Evolutionary conservation across 2,329 filamentous ascomycete species (phyloP), one percentile per base, ranked within the genome.

Genomic region (Aspergillus candidus): DNA sequence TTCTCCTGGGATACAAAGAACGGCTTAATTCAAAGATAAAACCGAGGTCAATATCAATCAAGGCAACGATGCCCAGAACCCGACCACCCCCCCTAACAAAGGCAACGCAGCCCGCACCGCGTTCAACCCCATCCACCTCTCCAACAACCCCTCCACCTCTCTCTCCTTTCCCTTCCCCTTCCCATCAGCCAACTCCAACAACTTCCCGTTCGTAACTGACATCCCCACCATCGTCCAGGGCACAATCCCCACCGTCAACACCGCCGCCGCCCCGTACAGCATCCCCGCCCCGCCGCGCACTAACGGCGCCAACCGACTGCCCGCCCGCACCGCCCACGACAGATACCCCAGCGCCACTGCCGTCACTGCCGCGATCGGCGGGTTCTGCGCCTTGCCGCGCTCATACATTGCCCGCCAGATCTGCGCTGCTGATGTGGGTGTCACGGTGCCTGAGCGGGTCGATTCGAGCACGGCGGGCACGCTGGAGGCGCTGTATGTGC

Each of bases 181-280:
- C 4, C 35, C 33, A 11, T 44, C 29, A 10, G 55, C 57, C 31
- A 51, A 53, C n/a, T 50, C 53, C 31, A 55, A 22, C 38, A 69
- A 48, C 7, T 31, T 33, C 30, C 48, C 49, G 48, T 67, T 68
- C 17, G 59, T 60, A 11, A 44, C 33, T 1, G 27, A 29, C 60
- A 69, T 68, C 3, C 43, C 37, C 3, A 46, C 33, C 0, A 61
- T 2, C 11, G 66, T 68, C 40, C 49, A 68, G 12, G 66, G 66
- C 4, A 63, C 54, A 42, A 67, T 65, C 1, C 54, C 51, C 8
- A 65, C 1, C 7, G 58, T 59, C 43, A 67, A 30, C 11, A 47
- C 43, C 6, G 58, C 62, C 3, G 66, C 62, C 1, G 50, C 40
- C 4, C 52, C 38, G 44, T 64, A 68, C 12, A 58, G 42, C 2